Conservation (phyloP, 1,284 basidiomycete genomes). For the Malassezia japonica region DNA sequence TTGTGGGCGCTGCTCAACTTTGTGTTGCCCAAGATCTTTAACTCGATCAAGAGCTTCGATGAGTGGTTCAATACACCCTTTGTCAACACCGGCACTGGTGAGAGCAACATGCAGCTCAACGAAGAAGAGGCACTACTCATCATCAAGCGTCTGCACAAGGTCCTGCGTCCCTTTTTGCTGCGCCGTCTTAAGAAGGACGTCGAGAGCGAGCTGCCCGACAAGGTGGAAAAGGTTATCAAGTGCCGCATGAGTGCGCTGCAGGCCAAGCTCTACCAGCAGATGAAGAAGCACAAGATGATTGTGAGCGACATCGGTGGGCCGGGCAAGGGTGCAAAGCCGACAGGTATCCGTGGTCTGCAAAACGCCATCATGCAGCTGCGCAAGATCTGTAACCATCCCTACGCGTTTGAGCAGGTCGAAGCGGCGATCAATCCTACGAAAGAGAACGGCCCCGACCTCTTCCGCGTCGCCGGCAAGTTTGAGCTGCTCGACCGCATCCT, state of each 20-base stretch:
- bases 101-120: conserved; percentile 90
- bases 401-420: conserved; percentile 90
- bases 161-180: conserved; percentile 90
- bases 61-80: conserved; percentile 99
- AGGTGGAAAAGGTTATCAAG: conserved; percentile 98
- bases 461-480: conserved; percentile 84
- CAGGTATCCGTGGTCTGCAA: conserved; percentile 57
- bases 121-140: conserved; percentile 99
- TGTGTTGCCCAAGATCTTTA: conserved; percentile 94
- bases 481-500: conserved; percentile 87
- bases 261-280: conserved; percentile 88
- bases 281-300: conserved; percentile 89
- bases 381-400: conserved; percentile 79
- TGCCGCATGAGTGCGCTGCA: conserved; percentile 93
- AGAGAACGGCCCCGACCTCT: conserved; percentile 65
- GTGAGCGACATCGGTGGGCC: conserved; percentile 49
- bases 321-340: conserved; percentile 37
- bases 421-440: conserved; percentile 75
- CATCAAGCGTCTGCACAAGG: conserved; percentile 95
- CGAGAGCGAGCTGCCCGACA: conserved; percentile 92
- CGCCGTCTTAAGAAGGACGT: conserved; percentile 97
- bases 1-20: conserved; percentile 97
- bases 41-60: conserved; percentile 98
- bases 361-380: conserved; percentile 98
- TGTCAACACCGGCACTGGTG: conserved; percentile 74